These are phyloP conservation scores for Waltergamsia citrina DNA, from an alignment of 2,329 filamentous ascomycete genomes.

Conservation along the genomic window DNA sequence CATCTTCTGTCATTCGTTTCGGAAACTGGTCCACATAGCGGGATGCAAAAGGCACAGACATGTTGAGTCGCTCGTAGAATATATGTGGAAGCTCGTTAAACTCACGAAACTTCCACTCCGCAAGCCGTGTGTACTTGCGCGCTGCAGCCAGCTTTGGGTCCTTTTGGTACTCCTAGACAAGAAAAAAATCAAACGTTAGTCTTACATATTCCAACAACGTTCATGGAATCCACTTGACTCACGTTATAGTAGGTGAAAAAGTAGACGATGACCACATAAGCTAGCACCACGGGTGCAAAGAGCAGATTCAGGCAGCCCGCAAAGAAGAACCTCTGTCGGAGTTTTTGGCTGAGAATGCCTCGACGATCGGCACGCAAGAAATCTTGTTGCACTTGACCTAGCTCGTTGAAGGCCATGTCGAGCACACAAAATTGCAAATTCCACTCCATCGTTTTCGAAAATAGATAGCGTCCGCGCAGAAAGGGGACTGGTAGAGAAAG, in stretches of 20 bases:
- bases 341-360: constrained; percentile 64
- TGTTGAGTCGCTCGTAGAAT: constrained; percentile 80
- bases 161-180: constrained; percentile 78
- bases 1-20: constrained; percentile 83
- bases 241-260: constrained; percentile 94
- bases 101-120: constrained; percentile 96
- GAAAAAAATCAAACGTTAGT: too few relatives aligned
- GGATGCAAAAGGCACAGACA: constrained; percentile 90
- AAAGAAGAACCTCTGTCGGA: constrained; percentile 71
- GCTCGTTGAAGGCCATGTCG: constrained; percentile 87
- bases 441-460: constrained; percentile 87
- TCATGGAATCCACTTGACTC: too few relatives aligned
- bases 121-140: constrained; percentile 83
- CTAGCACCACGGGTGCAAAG: constrained; percentile 77
- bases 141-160: constrained; percentile 77
- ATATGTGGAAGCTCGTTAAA: constrained; percentile 95
- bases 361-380: constrained; percentile 81
- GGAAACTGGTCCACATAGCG: constrained; percentile 94
- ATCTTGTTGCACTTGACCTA: constrained; percentile 76
- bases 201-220: too few relatives aligned
- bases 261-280: constrained; percentile 79
- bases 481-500: constrained; percentile 81
- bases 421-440: constrained; percentile 83
- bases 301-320: constrained; percentile 80
- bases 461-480: constrained; percentile 66